A percentile compares a stretch with the other conserved stretches of the same genome.
Conservation (phyloP, 306 rosid species). For the Luffa acutangula region DNA sequence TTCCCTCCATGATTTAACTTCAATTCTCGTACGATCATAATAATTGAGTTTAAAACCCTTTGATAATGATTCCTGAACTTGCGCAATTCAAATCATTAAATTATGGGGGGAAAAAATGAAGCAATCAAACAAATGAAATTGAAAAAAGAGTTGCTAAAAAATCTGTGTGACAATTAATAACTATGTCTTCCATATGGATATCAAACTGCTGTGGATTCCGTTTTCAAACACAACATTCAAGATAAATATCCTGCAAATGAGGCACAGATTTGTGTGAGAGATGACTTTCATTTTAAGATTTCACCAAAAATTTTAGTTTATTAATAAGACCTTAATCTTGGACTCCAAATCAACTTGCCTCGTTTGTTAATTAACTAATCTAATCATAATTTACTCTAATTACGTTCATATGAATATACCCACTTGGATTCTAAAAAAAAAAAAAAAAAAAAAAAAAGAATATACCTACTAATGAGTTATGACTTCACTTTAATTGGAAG, state of each 20-base stretch:
- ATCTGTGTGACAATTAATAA: neutral
- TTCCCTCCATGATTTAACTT: neutral
- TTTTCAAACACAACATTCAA: slow-evolving; percentile 2
- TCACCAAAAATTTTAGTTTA: neutral
- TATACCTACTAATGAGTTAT: too few relatives aligned
- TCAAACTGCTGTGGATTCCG: neutral
- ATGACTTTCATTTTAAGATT: neutral
- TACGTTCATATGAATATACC: too few relatives aligned
- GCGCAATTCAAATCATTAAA: neutral
- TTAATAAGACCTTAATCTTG: neutral
- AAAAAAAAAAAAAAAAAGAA: too few relatives aligned
- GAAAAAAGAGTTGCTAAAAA: neutral
- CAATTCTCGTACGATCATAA: neutral
- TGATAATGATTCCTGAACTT: too few relatives aligned
- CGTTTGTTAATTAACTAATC: neutral
- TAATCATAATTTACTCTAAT: neutral
- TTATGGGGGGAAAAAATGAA: too few relatives aligned
- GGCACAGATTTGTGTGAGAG: neutral
- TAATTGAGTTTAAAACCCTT: too few relatives aligned
- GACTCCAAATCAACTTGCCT: neutral
- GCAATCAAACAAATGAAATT: neutral
- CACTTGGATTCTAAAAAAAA: neutral
- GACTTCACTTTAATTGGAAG: too few relatives aligned
- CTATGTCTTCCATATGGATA: slow-evolving; percentile 2
- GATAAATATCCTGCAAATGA: neutral